phyloP scores from a whole-genome alignment of 768 basidiomycete genomes.

The Russula ochroleuca region DNA sequence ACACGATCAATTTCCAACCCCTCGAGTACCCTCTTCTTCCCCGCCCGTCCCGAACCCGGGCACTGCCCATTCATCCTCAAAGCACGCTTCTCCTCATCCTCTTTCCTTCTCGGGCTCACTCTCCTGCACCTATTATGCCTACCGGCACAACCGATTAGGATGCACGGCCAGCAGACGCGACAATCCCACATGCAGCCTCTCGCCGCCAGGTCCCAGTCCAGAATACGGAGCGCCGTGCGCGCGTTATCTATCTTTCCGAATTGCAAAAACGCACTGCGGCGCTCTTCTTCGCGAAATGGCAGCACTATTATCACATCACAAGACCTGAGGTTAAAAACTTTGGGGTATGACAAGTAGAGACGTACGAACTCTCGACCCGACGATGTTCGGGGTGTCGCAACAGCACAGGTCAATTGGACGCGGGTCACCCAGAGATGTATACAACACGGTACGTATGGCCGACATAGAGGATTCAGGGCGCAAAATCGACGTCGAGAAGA shows the following conservation, averaged over 20 bases:
- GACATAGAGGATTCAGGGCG: slow-evolving; percentile 6
- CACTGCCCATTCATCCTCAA: not conserved
- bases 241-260: slow-evolving; percentile 3
- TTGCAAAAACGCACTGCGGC: not conserved
- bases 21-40: not conserved
- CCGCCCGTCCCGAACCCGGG: slow-evolving; percentile 1
- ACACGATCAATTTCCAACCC: no score
- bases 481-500: slow-evolving; percentile 18
- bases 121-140: not conserved
- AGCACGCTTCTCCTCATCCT: not conserved
- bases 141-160: no score
- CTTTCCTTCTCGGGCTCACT: no score
- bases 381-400: slow-evolving; percentile 5
- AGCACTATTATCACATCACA: slow-evolving; percentile 11
- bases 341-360: no score
- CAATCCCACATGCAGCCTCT: not conserved
- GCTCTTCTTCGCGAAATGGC: slow-evolving; percentile 1
- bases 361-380: not conserved
- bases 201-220: not conserved
- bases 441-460: slow-evolving; percentile 2
- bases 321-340: no score
- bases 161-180: not conserved
- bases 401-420: not conserved
- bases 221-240: not conserved
- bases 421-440: slow-evolving; percentile 8